A percentile compares a stretch with the other conserved stretches of the same genome.
phyloP scores from a whole-genome alignment of 805 yeast species.

The Hanseniaspora singularis region DNA sequence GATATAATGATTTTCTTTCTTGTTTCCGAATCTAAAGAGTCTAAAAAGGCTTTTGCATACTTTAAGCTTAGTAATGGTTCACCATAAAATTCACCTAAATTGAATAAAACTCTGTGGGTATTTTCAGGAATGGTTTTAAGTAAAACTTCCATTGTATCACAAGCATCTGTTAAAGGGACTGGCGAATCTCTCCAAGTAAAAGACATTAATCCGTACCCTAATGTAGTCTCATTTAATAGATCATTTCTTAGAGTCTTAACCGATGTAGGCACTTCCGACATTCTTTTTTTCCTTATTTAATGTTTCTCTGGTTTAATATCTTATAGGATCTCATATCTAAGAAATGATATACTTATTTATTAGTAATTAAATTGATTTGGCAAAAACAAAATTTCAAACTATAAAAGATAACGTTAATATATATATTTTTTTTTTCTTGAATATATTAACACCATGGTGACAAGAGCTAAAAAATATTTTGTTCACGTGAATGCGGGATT shows the following conservation, averaged over 20 bases:
- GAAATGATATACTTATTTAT: too few species aligned
- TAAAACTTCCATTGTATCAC: constrained; percentile 30
- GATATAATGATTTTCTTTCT: constrained; percentile 47
- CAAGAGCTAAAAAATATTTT: too few species aligned
- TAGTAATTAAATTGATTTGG: too few species aligned
- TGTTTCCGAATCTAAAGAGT: constrained; percentile 39
- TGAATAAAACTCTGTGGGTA: constrained; percentile 40
- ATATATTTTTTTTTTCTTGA: too few species aligned
- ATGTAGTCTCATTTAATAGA: constrained; percentile 12
- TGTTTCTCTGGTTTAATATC: too few species aligned
- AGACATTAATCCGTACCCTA: constrained; percentile 74
- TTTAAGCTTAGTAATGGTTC: constrained; percentile 40
- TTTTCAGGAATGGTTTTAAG: constrained; percentile 41
- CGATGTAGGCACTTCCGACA: not conserved
- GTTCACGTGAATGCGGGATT: too few species aligned
- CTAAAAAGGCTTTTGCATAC: constrained; percentile 46
- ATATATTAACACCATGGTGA: too few species aligned
- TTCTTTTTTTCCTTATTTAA: not conserved
- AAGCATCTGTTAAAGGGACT: constrained; percentile 39
- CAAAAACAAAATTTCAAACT: too few species aligned
- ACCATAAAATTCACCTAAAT: constrained; percentile 76
- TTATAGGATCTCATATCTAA: too few species aligned
- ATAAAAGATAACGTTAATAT: too few species aligned
- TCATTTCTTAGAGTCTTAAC: constrained; percentile 1
- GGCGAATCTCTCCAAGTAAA: constrained; percentile 59